Base-by-base conservation (phyloP, 352 stramenopile species). In the Achlya hypogyna region DNA sequence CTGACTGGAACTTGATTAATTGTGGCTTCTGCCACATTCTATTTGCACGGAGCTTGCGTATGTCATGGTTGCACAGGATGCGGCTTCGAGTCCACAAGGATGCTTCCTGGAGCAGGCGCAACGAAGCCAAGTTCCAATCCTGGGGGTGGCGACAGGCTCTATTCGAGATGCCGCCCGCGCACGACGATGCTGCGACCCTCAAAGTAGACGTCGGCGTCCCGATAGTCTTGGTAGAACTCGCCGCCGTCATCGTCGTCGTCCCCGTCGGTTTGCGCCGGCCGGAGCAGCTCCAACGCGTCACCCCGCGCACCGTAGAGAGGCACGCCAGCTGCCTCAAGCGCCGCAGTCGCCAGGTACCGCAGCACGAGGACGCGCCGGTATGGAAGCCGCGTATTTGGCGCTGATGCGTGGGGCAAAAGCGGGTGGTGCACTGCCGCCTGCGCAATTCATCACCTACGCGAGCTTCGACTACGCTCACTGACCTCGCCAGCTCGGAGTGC, bases 171-270 rank as follows among this genome's bases (percentile, higher is more conserved):
- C 20, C 22, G 20, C 4, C 40, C 40, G 1, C 60, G 60, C 22
- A 67, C 14, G 34, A 54, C 18, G 23, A 67, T 38, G 51, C 32
- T 47, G 23, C 60, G 60, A 12, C 60, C 60, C 8, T 58, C 40
- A 45, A 67, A 59, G 51, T 43, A 60, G 5, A 40, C 43, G 22
- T 67, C 34, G 34, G 27, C 45, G 16, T 28, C 16, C 12, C 60
- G 60, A 23, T 45, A 59, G 35, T 67, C 60, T 40, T 49, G 60
- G 32, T 67, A 67, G 42, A 60, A 49, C 25, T 67, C 60, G 10
- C 23, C 34, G 38, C 56, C 34, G 5, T 58, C 60, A 10, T 67
- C 60, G 8, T 35, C 47, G 12, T 43, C 60, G 10, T 53, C 14
- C 20, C 5, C 23, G 25, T 56, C 49, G 6, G 2, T 16, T 49